Evolutionary conservation across 306 rosid genomes (phyloP).

Genomic region (Medicago lupulina): DNA sequence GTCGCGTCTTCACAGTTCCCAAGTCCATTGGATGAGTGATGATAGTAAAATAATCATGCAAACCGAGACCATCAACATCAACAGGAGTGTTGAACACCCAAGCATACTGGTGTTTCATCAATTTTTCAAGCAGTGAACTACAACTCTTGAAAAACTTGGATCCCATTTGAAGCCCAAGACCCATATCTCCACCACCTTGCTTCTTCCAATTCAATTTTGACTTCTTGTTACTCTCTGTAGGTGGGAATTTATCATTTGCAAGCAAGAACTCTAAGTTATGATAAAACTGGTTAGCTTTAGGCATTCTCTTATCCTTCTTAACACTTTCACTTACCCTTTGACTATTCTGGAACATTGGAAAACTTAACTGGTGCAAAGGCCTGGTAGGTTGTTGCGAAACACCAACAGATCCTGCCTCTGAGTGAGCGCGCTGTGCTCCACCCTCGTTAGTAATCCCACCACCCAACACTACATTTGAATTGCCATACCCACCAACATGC

Average conservation of each 20-base stretch:
- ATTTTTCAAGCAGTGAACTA: no score
- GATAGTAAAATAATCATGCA: no score
- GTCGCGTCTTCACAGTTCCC: no score
- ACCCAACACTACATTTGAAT: slow-evolving; percentile 44
- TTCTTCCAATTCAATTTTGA: slow-evolving; percentile 75
- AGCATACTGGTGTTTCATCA: no score
- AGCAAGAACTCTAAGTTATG: slow-evolving; percentile 87
- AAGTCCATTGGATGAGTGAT: no score
- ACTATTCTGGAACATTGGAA: slow-evolving; percentile 74
- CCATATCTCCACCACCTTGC: slow-evolving; percentile 67
- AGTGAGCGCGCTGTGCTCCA: slow-evolving; percentile 64
- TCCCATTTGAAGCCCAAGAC: slow-evolving; percentile 66
- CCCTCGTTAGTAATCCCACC: slow-evolving; percentile 51
- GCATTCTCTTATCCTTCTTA: slow-evolving; percentile 96
- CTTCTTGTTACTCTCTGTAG: slow-evolving; percentile 85
- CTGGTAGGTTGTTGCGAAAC: slow-evolving; percentile 60
- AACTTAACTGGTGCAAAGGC: slow-evolving; percentile 72
- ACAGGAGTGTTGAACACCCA: no score
- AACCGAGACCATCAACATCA: no score
- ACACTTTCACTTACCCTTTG: slow-evolving; percentile 66
- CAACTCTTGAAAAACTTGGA: no score
- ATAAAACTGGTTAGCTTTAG: slow-evolving; percentile 93
- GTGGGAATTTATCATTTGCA: slow-evolving; percentile 92
- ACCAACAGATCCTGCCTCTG: slow-evolving; percentile 73
- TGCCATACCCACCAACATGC: slow-evolving; percentile 56